Percentiles rank a stretch among this genome's conserved stretches.
phyloP scores from a whole-genome alignment of 768 basidiomycete genomes.

The Steccherinum ochraceum region DNA sequence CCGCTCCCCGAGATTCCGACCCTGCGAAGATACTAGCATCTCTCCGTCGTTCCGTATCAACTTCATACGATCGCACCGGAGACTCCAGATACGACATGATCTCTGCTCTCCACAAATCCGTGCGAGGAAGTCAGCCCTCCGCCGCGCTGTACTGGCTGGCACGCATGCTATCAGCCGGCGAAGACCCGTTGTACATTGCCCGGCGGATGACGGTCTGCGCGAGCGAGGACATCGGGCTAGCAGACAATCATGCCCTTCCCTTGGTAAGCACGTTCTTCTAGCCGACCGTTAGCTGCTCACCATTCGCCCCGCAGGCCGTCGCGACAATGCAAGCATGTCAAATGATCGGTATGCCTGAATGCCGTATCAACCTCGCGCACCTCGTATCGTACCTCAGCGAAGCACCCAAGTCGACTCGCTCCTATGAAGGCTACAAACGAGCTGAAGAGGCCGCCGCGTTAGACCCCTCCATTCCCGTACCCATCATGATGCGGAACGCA shows the following conservation, averaged over 20 bases:
- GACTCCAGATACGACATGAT: slow-evolving; percentile 80
- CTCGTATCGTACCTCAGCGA: slow-evolving; percentile 74
- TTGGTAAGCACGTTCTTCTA: slow-evolving; percentile 40
- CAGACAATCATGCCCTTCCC: slow-evolving; percentile 71
- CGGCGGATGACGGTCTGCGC: slow-evolving; percentile 74
- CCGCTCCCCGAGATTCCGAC: slow-evolving; percentile 30
- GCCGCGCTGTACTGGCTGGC: slow-evolving; percentile 89
- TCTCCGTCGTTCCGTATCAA: slow-evolving; percentile 56
- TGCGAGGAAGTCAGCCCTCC: slow-evolving; percentile 68
- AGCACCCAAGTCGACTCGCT: slow-evolving; percentile 73
- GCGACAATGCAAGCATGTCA: slow-evolving; percentile 61
- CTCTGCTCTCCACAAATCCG: slow-evolving; percentile 77
- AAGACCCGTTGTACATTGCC: slow-evolving; percentile 75
- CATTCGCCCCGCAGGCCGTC: slow-evolving; percentile 39
- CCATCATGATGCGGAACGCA: slow-evolving; percentile 70
- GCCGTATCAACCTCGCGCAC: slow-evolving; percentile 73
- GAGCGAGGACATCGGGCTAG: slow-evolving; percentile 81
- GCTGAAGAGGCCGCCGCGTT: slow-evolving; percentile 57
- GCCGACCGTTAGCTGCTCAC: background rate
- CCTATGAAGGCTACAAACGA: slow-evolving; percentile 71
- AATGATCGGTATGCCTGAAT: slow-evolving; percentile 75
- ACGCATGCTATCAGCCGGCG: slow-evolving; percentile 73
- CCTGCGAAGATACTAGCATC: slow-evolving; percentile 48
- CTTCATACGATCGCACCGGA: slow-evolving; percentile 69
- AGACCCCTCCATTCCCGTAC: slow-evolving; percentile 53